Base-by-base conservation (phyloP, 225 moss, liverwort and hornwort species). In the Marchantia polymorpha region DNA sequence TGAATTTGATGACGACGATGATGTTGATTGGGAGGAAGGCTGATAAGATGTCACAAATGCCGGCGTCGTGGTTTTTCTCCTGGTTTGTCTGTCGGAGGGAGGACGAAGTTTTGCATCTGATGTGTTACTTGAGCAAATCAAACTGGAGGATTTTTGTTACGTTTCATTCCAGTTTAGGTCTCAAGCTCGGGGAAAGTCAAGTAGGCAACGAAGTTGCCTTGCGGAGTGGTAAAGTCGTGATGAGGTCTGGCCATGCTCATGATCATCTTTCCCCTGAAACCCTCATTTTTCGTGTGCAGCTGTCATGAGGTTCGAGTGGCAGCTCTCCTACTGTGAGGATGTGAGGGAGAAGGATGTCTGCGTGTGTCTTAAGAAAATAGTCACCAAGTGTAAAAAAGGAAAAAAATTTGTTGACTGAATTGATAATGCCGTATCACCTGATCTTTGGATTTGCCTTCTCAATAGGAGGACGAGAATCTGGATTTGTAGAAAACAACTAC, bases 1-100 rank as follows among this genome's bases (percentile, higher is more conserved):
- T 64, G 91, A 91, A 72, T 72, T 73, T 81, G 95, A 91, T 26
- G 85, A 85, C 22, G 96, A 92, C 16, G 91, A 94, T 58, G 90
- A 90, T 53, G 88, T 92, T 56, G 94, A 96, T 81, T 94, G 96
- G 94, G 94, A 94, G 79, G 91, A 93, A 87, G 92, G 89, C 30
- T 91, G 76, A 89, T 52, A 29, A 19, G 71, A 50, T 39, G 30
- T 16, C 30, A 6, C 16, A 16, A 30, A 29, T 10, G 6, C 12
- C 29, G 13, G 30, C 60, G 31, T 19, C 59, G 14, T 75, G 58
- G 4, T 0, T 59, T 17, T 11, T 60, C 16, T 26, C 20, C 9
- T 25, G 19, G 75, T 27, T 60, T 31, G 27, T 56, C 12, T 15
- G 39, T 58, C n/a, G 75, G 30, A 31, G 29, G 59, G 26, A 30